Percentiles rank a stretch among this genome's conserved stretches.
Evolutionary conservation across 2,329 filamentous ascomycete genomes (phyloP).

Genomic region (Venturia effusa): DNA sequence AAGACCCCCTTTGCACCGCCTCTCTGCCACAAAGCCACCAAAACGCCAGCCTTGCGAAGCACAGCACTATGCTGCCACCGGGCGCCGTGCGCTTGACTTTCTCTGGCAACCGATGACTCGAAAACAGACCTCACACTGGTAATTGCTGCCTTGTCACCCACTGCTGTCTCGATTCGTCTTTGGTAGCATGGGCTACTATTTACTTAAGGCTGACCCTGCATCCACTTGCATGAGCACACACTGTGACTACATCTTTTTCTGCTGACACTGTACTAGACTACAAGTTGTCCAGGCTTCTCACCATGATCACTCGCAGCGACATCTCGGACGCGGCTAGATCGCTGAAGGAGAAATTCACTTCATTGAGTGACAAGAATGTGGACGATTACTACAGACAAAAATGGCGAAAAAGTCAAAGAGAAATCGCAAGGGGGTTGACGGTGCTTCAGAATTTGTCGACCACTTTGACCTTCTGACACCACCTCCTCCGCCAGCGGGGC

Average conservation of each 20-base stretch:
- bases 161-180: not conserved
- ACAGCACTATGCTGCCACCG: not conserved
- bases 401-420: constrained; percentile 30
- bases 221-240: not conserved
- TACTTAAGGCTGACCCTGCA: not conserved
- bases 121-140: too few relatives aligned
- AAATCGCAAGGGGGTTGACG: too few relatives aligned
- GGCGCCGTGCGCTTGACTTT: not conserved
- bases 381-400: constrained; percentile 19
- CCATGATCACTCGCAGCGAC: not conserved
- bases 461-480: too few relatives aligned
- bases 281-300: not conserved
- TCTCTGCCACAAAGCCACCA: not conserved
- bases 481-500: too few relatives aligned
- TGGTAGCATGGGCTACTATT: not conserved
- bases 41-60: not conserved
- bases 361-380: not conserved
- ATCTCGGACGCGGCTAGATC: not conserved
- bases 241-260: not conserved
- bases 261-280: too few relatives aligned
- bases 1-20: not conserved
- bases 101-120: not conserved
- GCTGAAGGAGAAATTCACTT: not conserved
- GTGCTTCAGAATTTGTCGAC: too few relatives aligned
- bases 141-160: too few relatives aligned